Evolutionary conservation across 1,139 yeast genomes (phyloP), one percentile per base, ranked within the genome.

Genomic region (Yamadazyma dendronema): DNA sequence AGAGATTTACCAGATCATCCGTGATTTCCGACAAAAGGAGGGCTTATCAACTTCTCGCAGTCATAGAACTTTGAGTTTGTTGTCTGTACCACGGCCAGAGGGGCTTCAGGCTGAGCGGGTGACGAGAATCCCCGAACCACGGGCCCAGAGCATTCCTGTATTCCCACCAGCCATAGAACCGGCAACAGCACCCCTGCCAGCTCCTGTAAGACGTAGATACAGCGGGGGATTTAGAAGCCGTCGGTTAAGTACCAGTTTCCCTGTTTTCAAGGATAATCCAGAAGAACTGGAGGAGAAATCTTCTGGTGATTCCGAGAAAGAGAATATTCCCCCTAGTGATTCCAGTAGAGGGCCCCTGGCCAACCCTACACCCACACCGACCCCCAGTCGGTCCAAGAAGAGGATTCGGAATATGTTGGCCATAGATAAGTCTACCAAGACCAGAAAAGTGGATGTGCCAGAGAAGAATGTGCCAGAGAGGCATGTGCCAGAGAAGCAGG

Each of bases 1-100:
- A 9, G 47, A 44, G 11, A 46, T 49, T n/a, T 27, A 33, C 6
- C 33, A 33, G 10, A 23, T 37, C 6, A 30, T 48, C n/a, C 34
- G 26, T 16, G 39, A 39, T 3, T 48, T 47, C 30, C 36, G 48
- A 31, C 16, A 16, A 10, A 28, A 23, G 17, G 42, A 40, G 33
- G 44, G 46, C 5, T 24, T n/a, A n/a, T n/a, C n/a, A n/a, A n/a
- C n/a, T n/a, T n/a, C n/a, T n/a, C n/a, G n/a, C n/a, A n/a, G n/a
- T n/a, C n/a, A n/a, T n/a, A n/a, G n/a, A n/a, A n/a, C n/a, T n/a
- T n/a, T n/a, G n/a, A n/a, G n/a, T n/a, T n/a, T n/a, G n/a, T n/a
- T n/a, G n/a, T n/a, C n/a, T n/a, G n/a, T n/a, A n/a, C n/a, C n/a
- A n/a, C n/a, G n/a, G n/a, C n/a, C n/a, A n/a, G n/a, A n/a, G n/a